Percentiles rank a stretch among this genome's conserved stretches.
Conservation (phyloP, 2,329 filamentous ascomycete genomes). For the Cercospora sp. region DNA sequence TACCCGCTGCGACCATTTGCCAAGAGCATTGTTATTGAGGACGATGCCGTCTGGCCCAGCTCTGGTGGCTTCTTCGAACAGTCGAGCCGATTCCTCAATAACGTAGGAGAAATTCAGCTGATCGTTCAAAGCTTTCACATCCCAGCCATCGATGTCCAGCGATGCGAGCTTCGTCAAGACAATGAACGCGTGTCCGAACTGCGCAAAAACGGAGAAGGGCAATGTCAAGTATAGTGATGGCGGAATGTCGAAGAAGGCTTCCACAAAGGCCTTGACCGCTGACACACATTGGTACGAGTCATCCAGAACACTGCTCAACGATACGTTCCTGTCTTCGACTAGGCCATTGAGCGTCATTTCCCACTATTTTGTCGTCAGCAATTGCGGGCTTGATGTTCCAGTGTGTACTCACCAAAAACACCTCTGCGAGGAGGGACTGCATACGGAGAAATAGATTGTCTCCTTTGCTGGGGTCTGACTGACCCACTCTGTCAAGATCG, state of each 20-base stretch:
- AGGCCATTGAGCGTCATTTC: constrained; percentile 33
- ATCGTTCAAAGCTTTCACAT: constrained; percentile 26
- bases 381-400: neutral
- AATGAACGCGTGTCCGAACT: constrained; percentile 37
- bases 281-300: constrained; percentile 32
- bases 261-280: constrained; percentile 30
- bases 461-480: constrained; percentile 19
- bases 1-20: constrained; percentile 33
- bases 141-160: constrained; percentile 37
- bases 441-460: constrained; percentile 30
- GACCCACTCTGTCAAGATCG: constrained; percentile 31
- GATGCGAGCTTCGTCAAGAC: constrained; percentile 32
- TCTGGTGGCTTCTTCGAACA: constrained; percentile 27
- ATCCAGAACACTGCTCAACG: constrained; percentile 30
- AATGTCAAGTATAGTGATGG: constrained; percentile 29
- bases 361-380: constrained; percentile 11
- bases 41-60: constrained; percentile 30
- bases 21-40: constrained; percentile 35
- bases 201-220: constrained; percentile 35
- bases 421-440: constrained; percentile 33
- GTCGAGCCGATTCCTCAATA: constrained; percentile 27
- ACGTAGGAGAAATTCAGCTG: constrained; percentile 27
- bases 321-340: constrained; percentile 26
- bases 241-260: constrained; percentile 34
- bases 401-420: constrained; percentile 21